These are phyloP conservation scores for Amorphotheca resinae DNA, from an alignment of 495 filamentous ascomycete genomes.

Conservation along the genomic window DNA sequence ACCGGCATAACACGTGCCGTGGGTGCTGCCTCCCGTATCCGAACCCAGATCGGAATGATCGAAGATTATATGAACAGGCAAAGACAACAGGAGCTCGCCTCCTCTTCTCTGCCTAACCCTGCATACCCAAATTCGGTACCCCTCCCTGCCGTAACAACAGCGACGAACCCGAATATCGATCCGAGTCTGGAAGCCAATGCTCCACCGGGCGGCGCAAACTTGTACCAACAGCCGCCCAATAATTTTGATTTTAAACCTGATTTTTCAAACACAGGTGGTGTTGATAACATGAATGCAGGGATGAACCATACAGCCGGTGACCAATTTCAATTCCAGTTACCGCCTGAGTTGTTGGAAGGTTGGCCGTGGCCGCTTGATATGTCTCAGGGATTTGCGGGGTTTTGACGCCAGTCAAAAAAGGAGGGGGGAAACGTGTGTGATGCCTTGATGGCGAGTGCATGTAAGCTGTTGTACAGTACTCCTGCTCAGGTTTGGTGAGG, in stretches of 20 bases:
- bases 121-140: background rate
- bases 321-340: conserved; percentile 6
- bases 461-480: too few species aligned
- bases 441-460: too few species aligned
- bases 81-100: conserved; percentile 5
- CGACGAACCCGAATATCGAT: background rate
- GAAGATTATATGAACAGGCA: conserved; percentile 36
- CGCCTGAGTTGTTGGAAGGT: conserved; percentile 3
- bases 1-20: conserved; percentile 27
- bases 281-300: background rate
- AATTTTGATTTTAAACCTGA: background rate
- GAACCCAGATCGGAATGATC: conserved; percentile 32
- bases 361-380: conserved; percentile 12
- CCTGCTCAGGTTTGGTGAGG: too few species aligned
- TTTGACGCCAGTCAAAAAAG: background rate
- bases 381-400: conserved; percentile 3
- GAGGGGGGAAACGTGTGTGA: background rate
- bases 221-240: background rate
- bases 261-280: background rate
- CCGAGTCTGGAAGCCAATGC: background rate
- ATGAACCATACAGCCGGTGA: background rate
- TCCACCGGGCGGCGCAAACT: background rate
- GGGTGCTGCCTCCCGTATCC: conserved; percentile 29
- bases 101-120: background rate
- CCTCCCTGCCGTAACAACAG: background rate